phyloP scores from a whole-genome alignment of 2,329 filamentous ascomycete species.

The Penicillium sp. region DNA sequence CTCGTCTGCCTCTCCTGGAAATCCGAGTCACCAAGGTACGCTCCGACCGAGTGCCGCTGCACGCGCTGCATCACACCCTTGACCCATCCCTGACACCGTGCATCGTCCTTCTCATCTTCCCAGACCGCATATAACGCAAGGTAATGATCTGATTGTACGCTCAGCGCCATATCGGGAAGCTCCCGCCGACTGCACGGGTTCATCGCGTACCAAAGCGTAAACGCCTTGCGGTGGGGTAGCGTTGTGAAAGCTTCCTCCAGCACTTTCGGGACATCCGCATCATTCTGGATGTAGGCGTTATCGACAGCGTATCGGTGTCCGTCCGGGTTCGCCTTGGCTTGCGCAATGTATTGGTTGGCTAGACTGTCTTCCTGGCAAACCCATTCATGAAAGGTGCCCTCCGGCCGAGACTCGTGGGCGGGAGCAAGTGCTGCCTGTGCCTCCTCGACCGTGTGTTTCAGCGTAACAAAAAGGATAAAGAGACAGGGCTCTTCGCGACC shows the following conservation, averaged over 20 bases:
- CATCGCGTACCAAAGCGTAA: conserved; percentile 59
- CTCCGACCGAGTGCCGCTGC: conserved; percentile 50
- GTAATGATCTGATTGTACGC: conserved; percentile 62
- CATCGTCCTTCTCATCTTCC: conserved; percentile 54
- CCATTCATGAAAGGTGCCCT: conserved; percentile 41
- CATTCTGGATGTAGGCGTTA: conserved; percentile 57
- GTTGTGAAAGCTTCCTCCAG: conserved; percentile 55
- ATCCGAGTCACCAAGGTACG: conserved; percentile 62
- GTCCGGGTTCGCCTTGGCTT: conserved; percentile 55
- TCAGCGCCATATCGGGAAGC: conserved; percentile 59
- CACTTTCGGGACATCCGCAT: conserved; percentile 51
- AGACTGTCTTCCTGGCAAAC: conserved; percentile 42
- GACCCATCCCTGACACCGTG: conserved; percentile 52
- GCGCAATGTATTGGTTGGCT: conserved; percentile 44
- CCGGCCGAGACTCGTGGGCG: conserved; percentile 41
- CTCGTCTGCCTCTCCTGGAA: conserved; percentile 54
- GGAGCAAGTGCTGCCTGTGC: conserved; percentile 23
- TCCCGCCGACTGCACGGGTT: conserved; percentile 50
- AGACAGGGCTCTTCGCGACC: conserved; percentile 31
- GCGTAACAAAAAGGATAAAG: conserved; percentile 19
- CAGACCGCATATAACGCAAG: conserved; percentile 60
- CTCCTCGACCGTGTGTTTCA: conserved; percentile 22
- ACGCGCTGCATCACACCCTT: conserved; percentile 46
- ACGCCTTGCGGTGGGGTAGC: conserved; percentile 52
- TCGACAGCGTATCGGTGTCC: conserved; percentile 56